Evolutionary conservation across 2,329 filamentous ascomycete species (phyloP), one percentile per base, ranked within the genome.

Genomic region (Colletotrichum sp.): DNA sequence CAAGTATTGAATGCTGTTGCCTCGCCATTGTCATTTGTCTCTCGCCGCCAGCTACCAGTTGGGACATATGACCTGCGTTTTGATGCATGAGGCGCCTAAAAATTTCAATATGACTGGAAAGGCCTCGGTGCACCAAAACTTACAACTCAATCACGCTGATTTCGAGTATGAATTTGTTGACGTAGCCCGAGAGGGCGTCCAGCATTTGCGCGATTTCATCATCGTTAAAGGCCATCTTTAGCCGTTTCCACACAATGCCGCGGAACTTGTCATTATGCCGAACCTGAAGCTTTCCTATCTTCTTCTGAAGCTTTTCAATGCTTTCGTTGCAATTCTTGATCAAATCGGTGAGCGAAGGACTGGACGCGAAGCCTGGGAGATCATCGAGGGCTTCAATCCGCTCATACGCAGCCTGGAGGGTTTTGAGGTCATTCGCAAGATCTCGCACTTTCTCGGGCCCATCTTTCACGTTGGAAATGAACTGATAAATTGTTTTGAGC

Each of bases 51-150:
- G 22, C 26, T 8, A 44, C 22, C 10, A 71, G 4, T 28, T 34
- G 59, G 1, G 59, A 52, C 5, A 64, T 52, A 2, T 28, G 28
- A 9, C n/a, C 13, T 7, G 39, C 62, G 12, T 52, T 71, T 4
- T 48, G 26, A 2, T 71, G 36, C 12, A 16, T 2, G 4, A 63
- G 26, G 1, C 68, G 57, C n/a, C 68, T 71, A 5, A 62, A 0
- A n/a, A 10, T 7, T 1, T 30, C 18, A 22, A 18, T 2, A 30
- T 3, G 2, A 26, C 13, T n/a, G 55, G 16, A 16, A 2, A 28
- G 7, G 18, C 2, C 55, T 48, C 1, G 5, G 9, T 28, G 1
- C 12, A 16, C 0, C 4, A 6, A 3, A 1, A 18, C 55, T 24
- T 16, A 36, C 68, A 63, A 2, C 8, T 70, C 28, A 6, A 70